Percentiles rank a stretch among this genome's conserved stretches.
Evolutionary conservation across 441 rosid genomes (phyloP).

Genomic region (Gossypium laxum): DNA sequence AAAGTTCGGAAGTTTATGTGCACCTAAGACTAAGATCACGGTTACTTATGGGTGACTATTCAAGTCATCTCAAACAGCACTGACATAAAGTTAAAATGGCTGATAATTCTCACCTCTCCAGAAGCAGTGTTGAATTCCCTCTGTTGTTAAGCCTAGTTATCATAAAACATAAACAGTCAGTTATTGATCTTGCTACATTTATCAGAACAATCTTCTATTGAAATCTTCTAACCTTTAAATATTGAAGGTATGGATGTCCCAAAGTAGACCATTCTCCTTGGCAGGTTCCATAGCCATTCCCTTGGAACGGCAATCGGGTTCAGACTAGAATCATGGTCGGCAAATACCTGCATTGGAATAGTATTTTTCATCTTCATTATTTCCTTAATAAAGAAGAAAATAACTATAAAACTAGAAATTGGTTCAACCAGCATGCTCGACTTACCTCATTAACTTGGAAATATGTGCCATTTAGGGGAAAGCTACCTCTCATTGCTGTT

Average conservation of each 20-base stretch:
- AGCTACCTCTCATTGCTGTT: constrained; percentile 55
- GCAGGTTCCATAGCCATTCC: constrained; percentile 39
- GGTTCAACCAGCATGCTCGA: background rate
- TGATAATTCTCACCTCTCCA: constrained; percentile 35
- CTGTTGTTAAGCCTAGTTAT: constrained; percentile 41
- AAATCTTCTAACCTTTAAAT: constrained; percentile 33
- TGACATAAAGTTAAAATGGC: constrained; percentile 1
- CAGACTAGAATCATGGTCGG: constrained; percentile 48
- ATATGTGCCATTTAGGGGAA: constrained; percentile 54
- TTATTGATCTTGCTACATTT: background rate
- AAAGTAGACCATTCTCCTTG: constrained; percentile 45
- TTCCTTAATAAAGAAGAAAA: constrained; percentile 1
- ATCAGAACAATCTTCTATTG: constrained; percentile 6
- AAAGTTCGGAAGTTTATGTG: constrained; percentile 3
- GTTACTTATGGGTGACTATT: background rate
- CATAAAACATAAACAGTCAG: background rate
- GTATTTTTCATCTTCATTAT: constrained; percentile 3
- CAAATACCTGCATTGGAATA: constrained; percentile 35
- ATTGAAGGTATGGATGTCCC: constrained; percentile 53
- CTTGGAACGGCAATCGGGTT: constrained; percentile 43
- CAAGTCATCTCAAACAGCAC: constrained; percentile 10
- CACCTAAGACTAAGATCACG: background rate
- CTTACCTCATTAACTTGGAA: constrained; percentile 56
- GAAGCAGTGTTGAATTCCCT: constrained; percentile 47
- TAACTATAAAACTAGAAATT: background rate